Percentiles rank a stretch among this genome's conserved stretches.
Evolutionary conservation across 768 basidiomycete genomes (phyloP).

Genomic region (Tephrocybe sp.): DNA sequence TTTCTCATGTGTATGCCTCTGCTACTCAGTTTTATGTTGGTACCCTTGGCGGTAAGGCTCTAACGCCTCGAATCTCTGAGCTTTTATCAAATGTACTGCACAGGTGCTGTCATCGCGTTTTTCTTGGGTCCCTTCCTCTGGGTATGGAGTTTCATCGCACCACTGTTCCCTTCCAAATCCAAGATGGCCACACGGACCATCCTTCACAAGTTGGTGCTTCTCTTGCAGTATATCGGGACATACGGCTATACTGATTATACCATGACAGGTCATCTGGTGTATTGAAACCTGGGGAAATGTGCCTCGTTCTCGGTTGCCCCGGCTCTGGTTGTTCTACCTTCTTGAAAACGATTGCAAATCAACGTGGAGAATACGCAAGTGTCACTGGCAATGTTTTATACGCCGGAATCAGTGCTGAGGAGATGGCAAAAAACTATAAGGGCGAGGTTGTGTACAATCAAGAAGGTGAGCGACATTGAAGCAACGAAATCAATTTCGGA

Average conservation of each 20-base stretch:
- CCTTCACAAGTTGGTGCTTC: slow-evolving; percentile 48
- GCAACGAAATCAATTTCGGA: no score
- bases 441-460: no score
- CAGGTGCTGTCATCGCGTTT: slow-evolving; percentile 53
- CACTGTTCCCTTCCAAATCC: slow-evolving; percentile 37
- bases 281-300: slow-evolving; percentile 82
- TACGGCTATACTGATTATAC: neutral
- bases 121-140: slow-evolving; percentile 50
- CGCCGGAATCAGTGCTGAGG: slow-evolving; percentile 65
- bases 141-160: slow-evolving; percentile 40
- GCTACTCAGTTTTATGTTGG: slow-evolving; percentile 48
- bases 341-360: slow-evolving; percentile 78
- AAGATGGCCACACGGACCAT: slow-evolving; percentile 46
- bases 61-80: neutral
- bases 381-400: slow-evolving; percentile 76
- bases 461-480: no score
- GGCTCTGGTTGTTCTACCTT: slow-evolving; percentile 85
- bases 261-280: slow-evolving; percentile 58
- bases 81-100: neutral
- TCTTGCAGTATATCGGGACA: neutral
- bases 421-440: slow-evolving; percentile 62
- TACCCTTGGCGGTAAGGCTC: slow-evolving; percentile 54
- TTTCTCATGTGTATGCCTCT: neutral
- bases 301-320: slow-evolving; percentile 82
- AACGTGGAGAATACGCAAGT: slow-evolving; percentile 60